Conservation (phyloP, 192 early-diverging fungal species). For the Geranomyces variabilis region DNA sequence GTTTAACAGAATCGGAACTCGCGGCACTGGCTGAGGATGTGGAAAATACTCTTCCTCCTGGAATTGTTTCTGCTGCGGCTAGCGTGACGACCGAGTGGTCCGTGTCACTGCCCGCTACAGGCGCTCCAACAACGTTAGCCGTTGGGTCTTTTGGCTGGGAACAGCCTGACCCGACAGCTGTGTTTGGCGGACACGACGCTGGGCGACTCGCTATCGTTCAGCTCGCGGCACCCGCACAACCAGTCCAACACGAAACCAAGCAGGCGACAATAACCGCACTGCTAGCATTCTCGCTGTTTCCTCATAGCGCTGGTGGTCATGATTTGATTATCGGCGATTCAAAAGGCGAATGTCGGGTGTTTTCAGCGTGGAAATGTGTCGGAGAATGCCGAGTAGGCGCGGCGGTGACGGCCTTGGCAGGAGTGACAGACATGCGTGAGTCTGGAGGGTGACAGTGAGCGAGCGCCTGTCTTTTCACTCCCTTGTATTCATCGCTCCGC, state of each 20-base stretch:
- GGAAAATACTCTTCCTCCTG: not conserved
- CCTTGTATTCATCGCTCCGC: not conserved
- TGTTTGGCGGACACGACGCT: slow-evolving; percentile 4
- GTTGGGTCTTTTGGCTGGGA: not conserved
- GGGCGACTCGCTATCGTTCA: not conserved
- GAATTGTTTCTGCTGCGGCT: not conserved
- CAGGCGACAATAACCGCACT: not conserved
- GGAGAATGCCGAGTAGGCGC: slow-evolving; percentile 3
- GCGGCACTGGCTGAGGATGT: not conserved
- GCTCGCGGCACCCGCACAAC: not conserved
- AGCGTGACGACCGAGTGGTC: not conserved
- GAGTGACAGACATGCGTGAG: not conserved
- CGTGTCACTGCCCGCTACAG: not conserved
- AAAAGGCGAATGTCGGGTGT: not conserved
- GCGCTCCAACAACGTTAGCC: not conserved
- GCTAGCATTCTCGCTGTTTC: slow-evolving; percentile 8
- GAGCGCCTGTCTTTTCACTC: not conserved
- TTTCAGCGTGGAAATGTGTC: not conserved
- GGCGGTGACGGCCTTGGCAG: not conserved
- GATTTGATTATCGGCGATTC: slow-evolving; percentile 14
- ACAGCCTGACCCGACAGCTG: not conserved
- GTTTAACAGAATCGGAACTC: not conserved
- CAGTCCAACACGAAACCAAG: not conserved
- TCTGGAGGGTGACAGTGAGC: not conserved
- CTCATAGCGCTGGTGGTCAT: not conserved